phyloP scores from a whole-genome alignment of 139 green algal species.

The Chlorella sp. region DNA sequence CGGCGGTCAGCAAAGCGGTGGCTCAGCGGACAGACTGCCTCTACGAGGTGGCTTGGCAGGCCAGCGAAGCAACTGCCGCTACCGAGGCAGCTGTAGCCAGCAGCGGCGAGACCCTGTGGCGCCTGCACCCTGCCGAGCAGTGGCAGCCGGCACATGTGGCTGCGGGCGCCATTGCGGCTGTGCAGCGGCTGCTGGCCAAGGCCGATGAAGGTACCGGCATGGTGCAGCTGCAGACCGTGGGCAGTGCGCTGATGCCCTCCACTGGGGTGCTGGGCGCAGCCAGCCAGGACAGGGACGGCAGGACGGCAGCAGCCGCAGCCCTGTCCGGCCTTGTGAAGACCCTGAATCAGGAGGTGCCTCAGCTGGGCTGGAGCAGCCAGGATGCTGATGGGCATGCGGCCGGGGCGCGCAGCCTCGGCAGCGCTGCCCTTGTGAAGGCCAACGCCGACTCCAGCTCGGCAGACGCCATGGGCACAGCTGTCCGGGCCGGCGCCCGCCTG shows the following conservation, averaged over 20 bases:
- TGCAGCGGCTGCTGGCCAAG: slow-evolving; percentile 40
- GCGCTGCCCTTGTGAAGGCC: not conserved
- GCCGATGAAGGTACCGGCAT: no score
- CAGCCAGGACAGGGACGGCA: not conserved
- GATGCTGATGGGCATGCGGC: not conserved
- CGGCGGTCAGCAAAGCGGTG: slow-evolving; percentile 2
- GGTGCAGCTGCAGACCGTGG: slow-evolving; percentile 34
- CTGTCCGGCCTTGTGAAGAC: slow-evolving; percentile 36
- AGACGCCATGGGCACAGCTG: slow-evolving; percentile 19
- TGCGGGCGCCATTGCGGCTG: slow-evolving; percentile 31
- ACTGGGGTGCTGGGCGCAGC: not conserved
- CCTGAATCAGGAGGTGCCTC: slow-evolving; percentile 29
- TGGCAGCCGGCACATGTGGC: slow-evolving; percentile 4
- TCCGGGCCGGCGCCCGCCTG: not conserved
- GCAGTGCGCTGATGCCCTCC: not conserved
- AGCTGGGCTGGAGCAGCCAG: slow-evolving; percentile 28
- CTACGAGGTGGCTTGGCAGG: slow-evolving; percentile 31
- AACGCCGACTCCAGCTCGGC: not conserved
- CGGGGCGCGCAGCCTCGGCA: no score
- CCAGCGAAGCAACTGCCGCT: not conserved
- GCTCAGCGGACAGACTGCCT: slow-evolving; percentile 24
- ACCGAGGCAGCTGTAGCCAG: no score
- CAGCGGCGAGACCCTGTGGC: not conserved
- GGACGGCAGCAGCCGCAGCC: not conserved
- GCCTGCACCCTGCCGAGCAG: not conserved